phyloP scores from a whole-genome alignment of 2,329 filamentous ascomycete genomes.

The Colletotrichum lentis region DNA sequence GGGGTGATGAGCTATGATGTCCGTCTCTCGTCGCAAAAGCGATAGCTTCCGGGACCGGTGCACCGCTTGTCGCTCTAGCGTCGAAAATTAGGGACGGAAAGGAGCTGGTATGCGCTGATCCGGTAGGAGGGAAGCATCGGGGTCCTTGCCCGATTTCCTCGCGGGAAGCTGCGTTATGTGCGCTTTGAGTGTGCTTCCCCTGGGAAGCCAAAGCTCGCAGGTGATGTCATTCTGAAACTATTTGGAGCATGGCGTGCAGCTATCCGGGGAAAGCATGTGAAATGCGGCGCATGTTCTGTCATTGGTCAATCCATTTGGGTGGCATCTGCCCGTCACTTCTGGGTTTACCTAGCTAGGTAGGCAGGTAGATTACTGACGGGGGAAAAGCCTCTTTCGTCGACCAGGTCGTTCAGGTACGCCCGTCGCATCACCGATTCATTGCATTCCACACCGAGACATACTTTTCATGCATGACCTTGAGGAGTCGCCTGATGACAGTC shows the following conservation, averaged over 20 bases:
- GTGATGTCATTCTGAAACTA: slow-evolving; percentile 38
- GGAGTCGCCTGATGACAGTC: background rate
- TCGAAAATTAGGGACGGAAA: background rate
- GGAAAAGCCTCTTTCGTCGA: background rate
- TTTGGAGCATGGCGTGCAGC: slow-evolving; percentile 24
- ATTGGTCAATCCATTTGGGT: slow-evolving; percentile 27
- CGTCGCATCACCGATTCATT: slow-evolving; percentile 6
- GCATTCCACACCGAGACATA: background rate
- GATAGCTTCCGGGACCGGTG: background rate
- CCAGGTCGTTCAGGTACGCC: background rate
- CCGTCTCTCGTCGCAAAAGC: background rate
- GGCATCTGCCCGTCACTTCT: slow-evolving; percentile 1
- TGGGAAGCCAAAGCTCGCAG: slow-evolving; percentile 28
- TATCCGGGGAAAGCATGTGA: slow-evolving; percentile 38
- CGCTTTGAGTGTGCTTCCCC: background rate
- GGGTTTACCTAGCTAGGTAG: background rate
- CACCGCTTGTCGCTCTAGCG: background rate
- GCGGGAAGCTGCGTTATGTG: background rate
- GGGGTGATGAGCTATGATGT: slow-evolving; percentile 28
- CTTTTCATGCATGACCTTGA: background rate
- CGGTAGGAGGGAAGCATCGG: background rate
- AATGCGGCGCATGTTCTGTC: slow-evolving; percentile 5
- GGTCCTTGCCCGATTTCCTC: background rate
- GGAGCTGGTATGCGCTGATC: background rate
- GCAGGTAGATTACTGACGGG: too few relatives aligned